Conservation (phyloP, 208 protist species). For the Trypanosomatidae sp. region DNA sequence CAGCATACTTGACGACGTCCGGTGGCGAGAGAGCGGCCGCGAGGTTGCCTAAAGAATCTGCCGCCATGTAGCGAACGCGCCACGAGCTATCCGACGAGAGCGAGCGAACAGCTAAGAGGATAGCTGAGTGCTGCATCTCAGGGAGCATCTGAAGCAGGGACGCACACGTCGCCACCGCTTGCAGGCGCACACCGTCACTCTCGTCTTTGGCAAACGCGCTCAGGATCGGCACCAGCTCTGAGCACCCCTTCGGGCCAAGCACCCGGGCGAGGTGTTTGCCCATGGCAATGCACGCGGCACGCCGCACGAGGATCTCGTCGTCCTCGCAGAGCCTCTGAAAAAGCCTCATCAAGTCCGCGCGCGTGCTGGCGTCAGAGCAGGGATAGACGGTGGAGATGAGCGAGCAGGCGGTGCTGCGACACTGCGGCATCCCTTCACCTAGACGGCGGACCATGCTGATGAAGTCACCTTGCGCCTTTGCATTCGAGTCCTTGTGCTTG, state of each 20-base stretch:
- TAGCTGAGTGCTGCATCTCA: conserved; percentile 66
- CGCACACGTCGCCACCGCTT: conserved; percentile 92
- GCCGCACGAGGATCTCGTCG: conserved; percentile 98
- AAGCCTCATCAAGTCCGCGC: conserved; percentile 59
- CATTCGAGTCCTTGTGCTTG: conserved; percentile 9
- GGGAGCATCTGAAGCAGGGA: conserved; percentile 87
- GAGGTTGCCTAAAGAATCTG: conserved; percentile 92
- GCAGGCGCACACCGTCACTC: conserved; percentile 97
- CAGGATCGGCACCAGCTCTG: conserved; percentile 93
- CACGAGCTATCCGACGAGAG: conserved; percentile 94
- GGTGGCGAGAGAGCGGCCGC: conserved; percentile 51
- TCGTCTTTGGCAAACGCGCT: conserved; percentile 89
- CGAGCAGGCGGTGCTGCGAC: conserved; percentile 92
- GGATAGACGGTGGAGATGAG: conserved; percentile 94
- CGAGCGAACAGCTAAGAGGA: conserved; percentile 81
- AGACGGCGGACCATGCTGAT: conserved; percentile 88
- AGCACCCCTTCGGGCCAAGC: conserved; percentile 53
- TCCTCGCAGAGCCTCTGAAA: conserved; percentile 93
- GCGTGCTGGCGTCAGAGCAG: conserved; percentile 36
- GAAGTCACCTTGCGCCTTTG: conserved; percentile 83
- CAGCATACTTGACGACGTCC: conserved; percentile 63
- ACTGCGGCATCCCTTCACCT: conserved; percentile 94
- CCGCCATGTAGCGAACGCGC: conserved; percentile 98
- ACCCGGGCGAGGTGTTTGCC: conserved; percentile 76
- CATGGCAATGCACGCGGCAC: conserved; percentile 92